Conservation (phyloP, 192 early-diverging fungal genomes). For the Umbelopsis sp. region DNA sequence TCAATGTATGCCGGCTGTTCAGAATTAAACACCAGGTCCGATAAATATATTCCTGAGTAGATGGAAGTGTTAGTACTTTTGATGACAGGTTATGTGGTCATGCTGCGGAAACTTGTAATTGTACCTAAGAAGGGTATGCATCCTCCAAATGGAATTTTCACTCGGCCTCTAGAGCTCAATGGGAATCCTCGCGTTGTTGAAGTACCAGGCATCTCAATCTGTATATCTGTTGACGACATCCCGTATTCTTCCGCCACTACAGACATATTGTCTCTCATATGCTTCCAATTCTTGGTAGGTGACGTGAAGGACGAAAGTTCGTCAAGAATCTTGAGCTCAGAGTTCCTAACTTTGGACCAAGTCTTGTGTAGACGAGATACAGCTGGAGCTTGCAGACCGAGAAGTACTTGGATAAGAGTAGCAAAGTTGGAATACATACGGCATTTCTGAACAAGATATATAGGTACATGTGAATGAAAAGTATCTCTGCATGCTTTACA, state of each 20-base stretch:
- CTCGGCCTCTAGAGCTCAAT: conserved; percentile 16
- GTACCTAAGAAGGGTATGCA: conserved; percentile 64
- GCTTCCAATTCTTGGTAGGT: conserved; percentile 56
- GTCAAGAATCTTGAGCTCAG: conserved; percentile 47
- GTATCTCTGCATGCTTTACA: not conserved
- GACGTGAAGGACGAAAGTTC: conserved; percentile 56
- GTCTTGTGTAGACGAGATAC: conserved; percentile 56
- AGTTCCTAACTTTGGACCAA: conserved; percentile 48
- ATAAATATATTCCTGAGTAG: conserved; percentile 49
- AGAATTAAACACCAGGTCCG: conserved; percentile 58
- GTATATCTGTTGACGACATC: conserved; percentile 39
- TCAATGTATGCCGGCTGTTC: conserved; percentile 54
- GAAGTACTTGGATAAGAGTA: conserved; percentile 59
- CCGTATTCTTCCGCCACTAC: conserved; percentile 55
- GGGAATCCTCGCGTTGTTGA: conserved; percentile 6
- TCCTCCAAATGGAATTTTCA: conserved; percentile 47
- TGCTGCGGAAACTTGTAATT: not conserved
- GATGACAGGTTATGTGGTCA: not conserved
- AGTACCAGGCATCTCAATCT: conserved; percentile 28
- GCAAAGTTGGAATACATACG: conserved; percentile 59
- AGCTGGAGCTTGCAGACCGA: conserved; percentile 57
- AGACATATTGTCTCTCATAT: conserved; percentile 58
- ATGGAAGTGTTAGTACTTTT: no score
- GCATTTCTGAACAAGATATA: conserved; percentile 44
- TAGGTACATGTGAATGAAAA: not conserved